These are phyloP conservation scores for Cystobasidium slooffiae DNA, from an alignment of 1,284 basidiomycete genomes.

Conservation along the genomic window DNA sequence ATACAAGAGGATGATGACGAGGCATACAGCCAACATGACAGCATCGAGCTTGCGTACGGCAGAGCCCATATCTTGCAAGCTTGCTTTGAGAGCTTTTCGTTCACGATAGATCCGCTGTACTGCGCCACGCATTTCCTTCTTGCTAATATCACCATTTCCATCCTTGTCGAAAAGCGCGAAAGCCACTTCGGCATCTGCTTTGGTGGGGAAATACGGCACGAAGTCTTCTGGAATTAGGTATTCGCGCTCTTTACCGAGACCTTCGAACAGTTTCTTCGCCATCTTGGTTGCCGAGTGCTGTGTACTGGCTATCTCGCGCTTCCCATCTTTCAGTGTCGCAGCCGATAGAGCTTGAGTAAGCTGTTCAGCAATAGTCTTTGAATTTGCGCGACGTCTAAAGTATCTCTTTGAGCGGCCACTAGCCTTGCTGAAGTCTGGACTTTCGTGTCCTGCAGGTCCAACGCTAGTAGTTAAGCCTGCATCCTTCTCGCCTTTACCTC, in stretches of 20 bases:
- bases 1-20: conserved; percentile 67
- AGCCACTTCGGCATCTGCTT: conserved; percentile 72
- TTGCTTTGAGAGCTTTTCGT: conserved; percentile 71
- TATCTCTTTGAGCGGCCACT: conserved; percentile 18
- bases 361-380: conserved; percentile 44
- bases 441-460: conserved; percentile 6
- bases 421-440: conserved; percentile 31
- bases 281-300: conserved; percentile 72
- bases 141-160: conserved; percentile 78
- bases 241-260: conserved; percentile 64
- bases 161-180: conserved; percentile 81
- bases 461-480: neutral
- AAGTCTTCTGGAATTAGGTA: conserved; percentile 39
- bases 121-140: conserved; percentile 79
- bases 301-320: conserved; percentile 53
- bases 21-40: conserved; percentile 68
- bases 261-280: conserved; percentile 73
- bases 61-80: conserved; percentile 66
- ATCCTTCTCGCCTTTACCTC: conserved; percentile 22
- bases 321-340: conserved; percentile 54
- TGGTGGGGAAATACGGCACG: conserved; percentile 73
- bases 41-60: conserved; percentile 76
- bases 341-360: conserved; percentile 48
- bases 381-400: conserved; percentile 34
- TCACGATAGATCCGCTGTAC: conserved; percentile 81